Conservation (phyloP, 1,284 basidiomycete species). For the Phlebopus sp. region DNA sequence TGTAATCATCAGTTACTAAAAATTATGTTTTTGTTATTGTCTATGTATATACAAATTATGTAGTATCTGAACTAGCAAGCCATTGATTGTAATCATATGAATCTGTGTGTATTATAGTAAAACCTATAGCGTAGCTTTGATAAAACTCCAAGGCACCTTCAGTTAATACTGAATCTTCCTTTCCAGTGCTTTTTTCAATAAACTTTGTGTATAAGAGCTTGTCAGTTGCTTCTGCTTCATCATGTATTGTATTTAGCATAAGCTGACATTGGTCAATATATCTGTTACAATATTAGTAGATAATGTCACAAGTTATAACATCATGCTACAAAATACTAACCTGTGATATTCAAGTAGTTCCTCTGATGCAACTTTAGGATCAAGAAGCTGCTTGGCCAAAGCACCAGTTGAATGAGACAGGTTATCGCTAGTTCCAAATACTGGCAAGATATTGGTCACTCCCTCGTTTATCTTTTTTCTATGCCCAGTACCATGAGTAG, state of each 20-base stretch:
- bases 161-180: slow-evolving; percentile 10
- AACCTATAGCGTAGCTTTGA: slow-evolving; percentile 18
- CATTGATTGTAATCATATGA: slow-evolving; percentile 21
- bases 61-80: slow-evolving; percentile 12
- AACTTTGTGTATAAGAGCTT: slow-evolving; percentile 53
- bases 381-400: slow-evolving; percentile 60
- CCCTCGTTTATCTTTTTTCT: slow-evolving; percentile 30
- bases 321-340: slow-evolving; percentile 35
- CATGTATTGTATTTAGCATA: slow-evolving; percentile 53
- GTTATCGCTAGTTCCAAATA: slow-evolving; percentile 15
- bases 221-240: slow-evolving; percentile 51
- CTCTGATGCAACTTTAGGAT: slow-evolving; percentile 62
- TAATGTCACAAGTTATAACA: background rate
- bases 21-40: no score
- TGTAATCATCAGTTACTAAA: no score
- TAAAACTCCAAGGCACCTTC: slow-evolving; percentile 21
- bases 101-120: background rate
- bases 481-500: slow-evolving; percentile 30
- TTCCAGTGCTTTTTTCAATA: slow-evolving; percentile 39
- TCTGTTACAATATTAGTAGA: slow-evolving; percentile 33
- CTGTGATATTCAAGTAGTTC: slow-evolving; percentile 81
- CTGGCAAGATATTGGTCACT: slow-evolving; percentile 26
- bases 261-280: slow-evolving; percentile 74
- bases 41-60: slow-evolving; percentile 5
- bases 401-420: slow-evolving; percentile 62